Conservation (phyloP, 139 green algal species). For the Picocystis salinarum region DNA sequence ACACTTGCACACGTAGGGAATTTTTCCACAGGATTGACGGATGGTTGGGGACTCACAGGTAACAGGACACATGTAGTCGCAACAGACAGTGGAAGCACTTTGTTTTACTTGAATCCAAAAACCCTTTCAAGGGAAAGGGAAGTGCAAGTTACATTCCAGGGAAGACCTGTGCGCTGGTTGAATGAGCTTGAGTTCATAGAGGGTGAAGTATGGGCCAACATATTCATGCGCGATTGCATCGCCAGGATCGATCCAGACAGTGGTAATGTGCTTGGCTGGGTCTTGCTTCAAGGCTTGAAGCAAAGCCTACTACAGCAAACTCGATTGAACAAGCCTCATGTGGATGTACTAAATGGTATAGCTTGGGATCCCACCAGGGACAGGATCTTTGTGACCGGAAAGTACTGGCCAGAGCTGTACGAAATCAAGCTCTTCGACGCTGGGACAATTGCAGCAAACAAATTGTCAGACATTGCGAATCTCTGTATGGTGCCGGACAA, state of each 20-base stretch:
- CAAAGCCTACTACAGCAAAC: conserved; percentile 17
- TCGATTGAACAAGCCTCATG: neutral
- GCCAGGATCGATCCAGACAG: conserved; percentile 39
- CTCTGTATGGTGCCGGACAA: no score
- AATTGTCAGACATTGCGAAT: no score
- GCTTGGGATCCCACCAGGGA: conserved; percentile 39
- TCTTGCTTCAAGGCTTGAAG: conserved; percentile 26
- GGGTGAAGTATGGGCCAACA: conserved; percentile 58
- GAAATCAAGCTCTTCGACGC: conserved; percentile 28
- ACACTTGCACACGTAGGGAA: conserved; percentile 16
- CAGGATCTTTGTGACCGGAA: conserved; percentile 68
- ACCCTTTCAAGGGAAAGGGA: conserved; percentile 16
- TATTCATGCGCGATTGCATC: conserved; percentile 72
- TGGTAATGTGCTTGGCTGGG: conserved; percentile 40
- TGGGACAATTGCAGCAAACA: no score
- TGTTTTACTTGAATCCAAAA: conserved; percentile 41
- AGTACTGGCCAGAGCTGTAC: conserved; percentile 52
- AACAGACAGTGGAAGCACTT: conserved; percentile 36
- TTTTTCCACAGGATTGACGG: conserved; percentile 31
- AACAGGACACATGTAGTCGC: conserved; percentile 40
- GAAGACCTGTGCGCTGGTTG: conserved; percentile 17
- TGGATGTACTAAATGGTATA: conserved; percentile 82
- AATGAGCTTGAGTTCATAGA: conserved; percentile 69
- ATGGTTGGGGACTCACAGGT: conserved; percentile 66
- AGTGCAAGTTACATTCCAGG: conserved; percentile 18